Conservation (phyloP, 116 monocot species). For the Phalaenopsis hybrid region DNA sequence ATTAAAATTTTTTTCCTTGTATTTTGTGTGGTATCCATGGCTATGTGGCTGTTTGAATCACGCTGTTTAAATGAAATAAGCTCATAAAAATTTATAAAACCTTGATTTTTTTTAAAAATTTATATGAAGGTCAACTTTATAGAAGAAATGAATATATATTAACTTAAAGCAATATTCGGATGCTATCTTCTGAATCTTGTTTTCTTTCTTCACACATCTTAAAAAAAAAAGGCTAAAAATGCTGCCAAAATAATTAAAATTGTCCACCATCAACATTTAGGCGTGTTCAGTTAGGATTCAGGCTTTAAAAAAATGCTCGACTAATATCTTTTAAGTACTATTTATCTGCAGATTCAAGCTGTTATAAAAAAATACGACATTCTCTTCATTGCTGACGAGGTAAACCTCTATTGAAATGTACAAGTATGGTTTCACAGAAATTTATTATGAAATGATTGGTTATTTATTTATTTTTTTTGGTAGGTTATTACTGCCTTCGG, state of each 20-base stretch:
- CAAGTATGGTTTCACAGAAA: neutral
- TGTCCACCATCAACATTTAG: neutral
- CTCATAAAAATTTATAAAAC: no score
- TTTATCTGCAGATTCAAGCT: constrained; percentile 68
- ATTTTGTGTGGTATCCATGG: neutral
- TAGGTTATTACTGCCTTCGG: constrained; percentile 99
- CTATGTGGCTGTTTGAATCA: no score
- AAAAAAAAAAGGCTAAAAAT: neutral
- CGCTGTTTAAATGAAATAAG: no score
- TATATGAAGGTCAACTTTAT: no score
- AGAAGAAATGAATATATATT: neutral
- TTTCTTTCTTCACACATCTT: no score
- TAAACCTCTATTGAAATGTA: constrained; percentile 14
- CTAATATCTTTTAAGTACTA: neutral
- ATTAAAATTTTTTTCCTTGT: neutral
- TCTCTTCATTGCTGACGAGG: constrained; percentile 99
- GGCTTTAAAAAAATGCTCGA: neutral
- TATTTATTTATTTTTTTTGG: neutral
- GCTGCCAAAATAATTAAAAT: neutral
- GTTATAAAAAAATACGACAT: constrained; percentile 92
- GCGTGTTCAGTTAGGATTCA: neutral
- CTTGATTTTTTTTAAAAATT: no score
- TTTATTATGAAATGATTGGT: neutral
- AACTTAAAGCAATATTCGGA: neutral
- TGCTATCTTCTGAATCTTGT: neutral